Percentiles rank a stretch among this genome's conserved stretches.
These are phyloP conservation scores for Angomonas deanei DNA, from an alignment of 208 protist genomes.

Conservation along the genomic window DNA sequence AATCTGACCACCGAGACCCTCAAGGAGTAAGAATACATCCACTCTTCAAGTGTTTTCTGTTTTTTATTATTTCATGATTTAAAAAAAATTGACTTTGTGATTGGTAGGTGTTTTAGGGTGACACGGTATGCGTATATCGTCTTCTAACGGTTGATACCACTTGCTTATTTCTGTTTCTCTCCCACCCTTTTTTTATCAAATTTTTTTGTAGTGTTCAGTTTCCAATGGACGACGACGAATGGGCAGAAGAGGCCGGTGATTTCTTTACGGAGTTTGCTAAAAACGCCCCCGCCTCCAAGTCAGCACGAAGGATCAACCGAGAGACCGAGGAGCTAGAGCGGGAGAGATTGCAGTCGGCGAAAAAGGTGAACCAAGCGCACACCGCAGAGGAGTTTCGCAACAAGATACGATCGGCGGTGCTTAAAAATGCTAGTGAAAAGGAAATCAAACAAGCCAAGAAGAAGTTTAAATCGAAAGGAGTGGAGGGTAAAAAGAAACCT, in stretches of 20 bases:
- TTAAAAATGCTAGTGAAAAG: conserved; percentile 52
- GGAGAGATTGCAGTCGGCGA: not conserved
- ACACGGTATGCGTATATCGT: too few relatives aligned
- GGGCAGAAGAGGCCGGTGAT: conserved; percentile 43
- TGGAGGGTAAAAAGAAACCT: too few relatives aligned
- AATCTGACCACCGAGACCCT: conserved; percentile 76
- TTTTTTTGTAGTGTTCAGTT: too few relatives aligned
- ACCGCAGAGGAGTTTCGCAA: conserved; percentile 41
- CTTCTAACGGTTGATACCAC: not conserved
- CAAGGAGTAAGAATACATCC: conserved; percentile 43
- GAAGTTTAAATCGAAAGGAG: not conserved
- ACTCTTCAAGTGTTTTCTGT: too few relatives aligned
- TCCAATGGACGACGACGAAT: conserved; percentile 43
- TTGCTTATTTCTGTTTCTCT: not conserved
- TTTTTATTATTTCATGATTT: not conserved
- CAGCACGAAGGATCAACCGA: conserved; percentile 37
- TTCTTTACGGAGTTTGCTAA: conserved; percentile 64
- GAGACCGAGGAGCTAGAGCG: conserved; percentile 21
- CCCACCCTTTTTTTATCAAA: not conserved
- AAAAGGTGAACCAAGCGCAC: conserved; percentile 19
- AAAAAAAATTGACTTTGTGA: conserved; percentile 7
- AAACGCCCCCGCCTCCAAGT: conserved; percentile 20
- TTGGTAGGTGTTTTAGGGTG: too few relatives aligned
- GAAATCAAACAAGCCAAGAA: conserved; percentile 37
- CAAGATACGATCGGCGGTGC: conserved; percentile 54